Conservation (phyloP, 2,329 filamentous ascomycete species). For the Coniochaeta prunicola region DNA sequence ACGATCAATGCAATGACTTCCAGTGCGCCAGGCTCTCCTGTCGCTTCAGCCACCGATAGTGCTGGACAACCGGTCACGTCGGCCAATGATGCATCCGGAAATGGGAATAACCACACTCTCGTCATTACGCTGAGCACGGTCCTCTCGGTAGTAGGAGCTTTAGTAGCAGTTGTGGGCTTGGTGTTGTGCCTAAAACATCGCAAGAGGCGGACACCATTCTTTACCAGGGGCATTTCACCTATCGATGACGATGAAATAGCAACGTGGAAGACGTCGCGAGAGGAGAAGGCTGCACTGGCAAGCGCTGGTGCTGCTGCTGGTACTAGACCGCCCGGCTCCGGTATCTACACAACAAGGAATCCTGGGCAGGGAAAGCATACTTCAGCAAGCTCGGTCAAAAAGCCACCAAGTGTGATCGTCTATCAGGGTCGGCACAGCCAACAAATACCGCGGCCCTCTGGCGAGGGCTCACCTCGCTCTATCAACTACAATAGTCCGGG, state of each 20-base stretch:
- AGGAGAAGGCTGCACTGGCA: conserved; percentile 12
- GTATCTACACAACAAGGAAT: conserved; percentile 13
- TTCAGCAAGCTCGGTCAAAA: conserved; percentile 30
- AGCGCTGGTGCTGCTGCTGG: neutral
- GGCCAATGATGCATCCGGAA: conserved; percentile 8
- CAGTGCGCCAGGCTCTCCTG: conserved; percentile 10
- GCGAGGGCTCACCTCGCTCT: conserved; percentile 21
- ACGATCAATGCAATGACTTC: neutral
- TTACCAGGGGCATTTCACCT: conserved; percentile 50
- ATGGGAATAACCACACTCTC: conserved; percentile 28
- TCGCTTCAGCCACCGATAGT: conserved; percentile 1
- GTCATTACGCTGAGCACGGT: conserved; percentile 45
- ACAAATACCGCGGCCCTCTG: conserved; percentile 18
- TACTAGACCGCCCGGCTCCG: conserved; percentile 4
- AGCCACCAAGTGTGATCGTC: conserved; percentile 46
- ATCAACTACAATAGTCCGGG: conserved; percentile 13
- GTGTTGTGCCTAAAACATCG: conserved; percentile 31
- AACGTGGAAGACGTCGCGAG: conserved; percentile 44
- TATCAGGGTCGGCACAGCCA: conserved; percentile 29
- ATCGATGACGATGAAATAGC: conserved; percentile 61
- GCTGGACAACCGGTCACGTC: neutral
- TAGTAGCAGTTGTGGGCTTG: conserved; percentile 26
- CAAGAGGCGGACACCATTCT: conserved; percentile 31
- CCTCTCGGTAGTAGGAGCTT: conserved; percentile 36
- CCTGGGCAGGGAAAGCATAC: conserved; percentile 23